Conservation (phyloP, 352 stramenopile genomes). For the Phytophthora podocarpi region DNA sequence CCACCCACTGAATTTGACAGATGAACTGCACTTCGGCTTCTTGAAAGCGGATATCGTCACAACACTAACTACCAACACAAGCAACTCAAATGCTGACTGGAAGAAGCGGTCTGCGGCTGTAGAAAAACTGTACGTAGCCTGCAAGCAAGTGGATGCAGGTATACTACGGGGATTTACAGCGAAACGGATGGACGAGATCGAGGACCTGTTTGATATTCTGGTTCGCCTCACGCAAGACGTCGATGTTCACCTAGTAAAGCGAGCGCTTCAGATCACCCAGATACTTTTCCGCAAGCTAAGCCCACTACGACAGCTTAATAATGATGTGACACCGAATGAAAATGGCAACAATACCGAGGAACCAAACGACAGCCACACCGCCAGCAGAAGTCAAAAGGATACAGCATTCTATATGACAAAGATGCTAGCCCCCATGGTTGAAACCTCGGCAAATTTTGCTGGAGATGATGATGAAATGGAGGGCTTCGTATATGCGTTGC, state of each 20-base stretch:
- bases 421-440: slow-evolving; percentile 53
- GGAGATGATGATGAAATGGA: slow-evolving; percentile 60
- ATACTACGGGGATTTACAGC: slow-evolving; percentile 25
- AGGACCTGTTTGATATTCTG: slow-evolving; percentile 51
- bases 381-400: not conserved
- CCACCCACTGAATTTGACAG: slow-evolving; percentile 2
- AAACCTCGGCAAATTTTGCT: slow-evolving; percentile 58
- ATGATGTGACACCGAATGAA: not conserved
- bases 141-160: slow-evolving; percentile 38
- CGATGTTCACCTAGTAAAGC: slow-evolving; percentile 70
- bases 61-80: slow-evolving; percentile 34
- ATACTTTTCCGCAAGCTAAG: slow-evolving; percentile 57
- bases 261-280: slow-evolving; percentile 62
- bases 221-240: slow-evolving; percentile 64
- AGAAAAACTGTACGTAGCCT: slow-evolving; percentile 53
- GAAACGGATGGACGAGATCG: slow-evolving; percentile 25
- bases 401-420: slow-evolving; percentile 44
- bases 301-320: slow-evolving; percentile 9
- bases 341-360: not conserved
- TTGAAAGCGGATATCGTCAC: slow-evolving; percentile 46
- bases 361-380: not conserved
- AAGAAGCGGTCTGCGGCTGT: slow-evolving; percentile 66
- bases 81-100: slow-evolving; percentile 77
- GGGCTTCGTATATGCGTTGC: slow-evolving; percentile 35
- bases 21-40: slow-evolving; percentile 51